Base-by-base conservation (phyloP, 306 rosid genomes). In the Rosa persica region DNA sequence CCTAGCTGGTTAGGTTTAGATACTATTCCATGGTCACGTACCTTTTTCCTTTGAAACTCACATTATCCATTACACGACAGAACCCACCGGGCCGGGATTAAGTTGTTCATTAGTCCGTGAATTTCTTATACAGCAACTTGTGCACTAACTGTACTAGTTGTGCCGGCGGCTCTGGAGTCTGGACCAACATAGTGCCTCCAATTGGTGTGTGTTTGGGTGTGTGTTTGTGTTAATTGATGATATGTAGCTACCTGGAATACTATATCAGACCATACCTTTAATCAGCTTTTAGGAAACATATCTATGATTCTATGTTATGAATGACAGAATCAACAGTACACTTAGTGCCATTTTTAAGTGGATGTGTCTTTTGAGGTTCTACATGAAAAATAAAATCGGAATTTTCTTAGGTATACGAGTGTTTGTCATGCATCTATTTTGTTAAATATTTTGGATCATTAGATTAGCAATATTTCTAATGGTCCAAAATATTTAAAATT, bases 21-120 rank as follows among this genome's bases (percentile, higher is more conserved):
- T 44, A 73, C 79, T 73, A 51, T 69, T 73, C 76, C 48, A 74
- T n/a, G 64, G 80, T 83, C 80, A 78, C 6, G 47, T 40, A 36
- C 52, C 48, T 9, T 17, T 17, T 19, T 16, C 9, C 15, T 73
- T 23, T 38, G 12, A 23, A 38, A n/a, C 55, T 19, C 44, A 38
- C 36, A 30, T 79, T 79, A 69, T 71, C 64, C 62, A 22, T 34
- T 46, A 71, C 65, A 72, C 65, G 75, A 65, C 85, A 72, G 65
- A 65, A 65, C 79, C 46, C 81, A 77, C 65, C 19, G 17, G 54
- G 54, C 3, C 47, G 70, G 70, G 70, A 66, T 66, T 40, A 66
- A 22, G 57, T 76, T n/a, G 66, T 49, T 76, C 43, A 65, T 30
- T 43, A 15, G 20, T 19, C 9, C 49, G 13, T 9, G 42, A 62